A percentile compares a stretch with the other conserved stretches of the same genome.
These are phyloP conservation scores for Penicillium maclennaniae DNA, from an alignment of 495 filamentous ascomycete species.

Conservation along the genomic window DNA sequence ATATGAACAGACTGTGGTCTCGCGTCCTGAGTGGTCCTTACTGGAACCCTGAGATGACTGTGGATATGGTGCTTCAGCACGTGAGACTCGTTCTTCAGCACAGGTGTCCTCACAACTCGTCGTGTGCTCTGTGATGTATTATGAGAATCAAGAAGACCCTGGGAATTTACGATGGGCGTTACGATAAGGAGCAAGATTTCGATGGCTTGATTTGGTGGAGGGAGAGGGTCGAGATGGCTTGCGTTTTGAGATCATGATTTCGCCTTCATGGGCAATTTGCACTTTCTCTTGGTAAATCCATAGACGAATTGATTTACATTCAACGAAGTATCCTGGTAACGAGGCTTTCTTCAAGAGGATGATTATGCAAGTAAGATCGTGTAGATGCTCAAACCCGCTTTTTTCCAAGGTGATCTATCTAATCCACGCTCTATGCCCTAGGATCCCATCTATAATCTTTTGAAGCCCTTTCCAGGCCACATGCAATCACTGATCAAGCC, in stretches of 20 bases:
- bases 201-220: no score
- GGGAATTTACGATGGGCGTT: no score
- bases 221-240: no score
- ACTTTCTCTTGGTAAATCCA: not conserved
- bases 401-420: not conserved
- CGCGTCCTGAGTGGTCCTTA: not conserved
- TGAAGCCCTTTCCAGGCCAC: not conserved
- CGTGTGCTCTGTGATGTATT: not conserved
- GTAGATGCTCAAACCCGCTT: not conserved
- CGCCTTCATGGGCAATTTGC: not conserved
- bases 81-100: not conserved
- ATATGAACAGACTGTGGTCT: not conserved
- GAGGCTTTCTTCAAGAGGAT: not conserved
- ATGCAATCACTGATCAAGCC: slow-evolving; percentile 60
- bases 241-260: not conserved
- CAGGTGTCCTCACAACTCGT: not conserved
- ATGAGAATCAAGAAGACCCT: not conserved
- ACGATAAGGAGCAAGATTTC: no score
- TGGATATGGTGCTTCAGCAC: not conserved
- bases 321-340: not conserved
- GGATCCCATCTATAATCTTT: not conserved
- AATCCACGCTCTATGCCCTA: not conserved
- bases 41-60: not conserved
- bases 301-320: not conserved
- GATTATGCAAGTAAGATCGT: no score